phyloP scores from a whole-genome alignment of 495 filamentous ascomycete genomes.

The Mytilinidion resinicola region DNA sequence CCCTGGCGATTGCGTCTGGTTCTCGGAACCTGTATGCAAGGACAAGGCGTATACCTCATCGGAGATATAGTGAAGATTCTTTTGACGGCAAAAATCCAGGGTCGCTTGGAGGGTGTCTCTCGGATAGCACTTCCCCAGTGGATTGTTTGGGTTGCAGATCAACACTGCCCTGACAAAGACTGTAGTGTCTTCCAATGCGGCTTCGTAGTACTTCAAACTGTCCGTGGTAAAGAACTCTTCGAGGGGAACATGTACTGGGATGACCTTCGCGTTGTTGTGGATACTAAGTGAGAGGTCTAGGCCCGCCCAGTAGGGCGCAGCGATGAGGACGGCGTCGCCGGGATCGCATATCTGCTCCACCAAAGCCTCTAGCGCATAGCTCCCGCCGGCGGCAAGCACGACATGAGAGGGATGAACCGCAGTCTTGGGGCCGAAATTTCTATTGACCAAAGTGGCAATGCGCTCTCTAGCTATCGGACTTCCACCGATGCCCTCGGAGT shows the following conservation, averaged over 20 bases:
- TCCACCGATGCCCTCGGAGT: slow-evolving; percentile 29
- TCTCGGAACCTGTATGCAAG: slow-evolving; percentile 5
- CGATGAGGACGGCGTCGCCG: slow-evolving; percentile 43
- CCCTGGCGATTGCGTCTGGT: neutral
- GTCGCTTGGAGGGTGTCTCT: slow-evolving; percentile 21
- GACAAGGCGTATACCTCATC: slow-evolving; percentile 36
- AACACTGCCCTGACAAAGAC: slow-evolving; percentile 18
- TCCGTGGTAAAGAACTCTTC: slow-evolving; percentile 5
- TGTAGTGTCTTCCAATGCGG: neutral
- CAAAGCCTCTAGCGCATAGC: slow-evolving; percentile 37
- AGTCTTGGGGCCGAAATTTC: slow-evolving; percentile 33
- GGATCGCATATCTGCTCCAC: slow-evolving; percentile 40
- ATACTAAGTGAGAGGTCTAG: slow-evolving; percentile 17
- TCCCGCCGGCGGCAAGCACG: slow-evolving; percentile 35
- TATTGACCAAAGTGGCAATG: slow-evolving; percentile 38
- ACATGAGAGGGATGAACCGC: slow-evolving; percentile 37
- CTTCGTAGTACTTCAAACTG: slow-evolving; percentile 5
- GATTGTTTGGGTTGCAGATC: slow-evolving; percentile 27
- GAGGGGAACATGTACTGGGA: slow-evolving; percentile 8
- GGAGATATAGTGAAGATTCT: slow-evolving; percentile 33
- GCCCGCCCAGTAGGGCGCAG: slow-evolving; percentile 35
- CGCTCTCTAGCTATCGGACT: slow-evolving; percentile 31
- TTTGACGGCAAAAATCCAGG: slow-evolving; percentile 24
- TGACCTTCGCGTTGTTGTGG: slow-evolving; percentile 1
- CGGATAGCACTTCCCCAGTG: slow-evolving; percentile 26